These are phyloP conservation scores for Alternaria ventricosa DNA, from an alignment of 2,329 filamentous ascomycete species.

Conservation along the genomic window DNA sequence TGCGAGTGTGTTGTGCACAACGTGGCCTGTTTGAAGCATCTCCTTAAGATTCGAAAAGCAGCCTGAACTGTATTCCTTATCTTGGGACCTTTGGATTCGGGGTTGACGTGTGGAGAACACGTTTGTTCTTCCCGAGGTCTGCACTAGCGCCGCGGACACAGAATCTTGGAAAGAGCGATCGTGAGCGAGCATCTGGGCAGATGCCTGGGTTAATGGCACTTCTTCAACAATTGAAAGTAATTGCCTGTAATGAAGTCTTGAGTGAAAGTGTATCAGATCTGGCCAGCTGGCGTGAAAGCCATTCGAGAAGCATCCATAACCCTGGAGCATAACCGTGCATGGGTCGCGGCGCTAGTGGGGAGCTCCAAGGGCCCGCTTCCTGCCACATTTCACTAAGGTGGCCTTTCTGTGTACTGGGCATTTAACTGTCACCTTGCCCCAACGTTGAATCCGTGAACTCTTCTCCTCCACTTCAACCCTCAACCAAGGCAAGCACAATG, in stretches of 20 bases:
- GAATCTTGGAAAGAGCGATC: not conserved
- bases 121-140: not conserved
- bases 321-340: conserved; percentile 12
- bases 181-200: not conserved
- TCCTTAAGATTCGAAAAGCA: not conserved
- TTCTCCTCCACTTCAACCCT: conserved; percentile 25
- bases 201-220: not conserved
- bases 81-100: not conserved
- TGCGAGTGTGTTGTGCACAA: not conserved
- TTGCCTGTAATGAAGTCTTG: not conserved
- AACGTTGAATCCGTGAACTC: conserved; percentile 18
- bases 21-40: not conserved
- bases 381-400: conserved; percentile 24
- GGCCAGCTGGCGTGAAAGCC: conserved; percentile 29
- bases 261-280: conserved; percentile 1
- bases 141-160: not conserved
- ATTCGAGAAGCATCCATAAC: conserved; percentile 30
- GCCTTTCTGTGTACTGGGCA: conserved; percentile 22
- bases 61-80: not conserved
- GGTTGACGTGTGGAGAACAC: not conserved
- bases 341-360: conserved; percentile 16
- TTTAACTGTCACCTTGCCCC: conserved; percentile 33
- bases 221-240: not conserved
- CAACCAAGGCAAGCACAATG: conserved; percentile 45
- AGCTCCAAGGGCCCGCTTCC: conserved; percentile 21